These are phyloP conservation scores for Macaranga tanarius DNA, from an alignment of 441 rosid species.

Conservation along the genomic window DNA sequence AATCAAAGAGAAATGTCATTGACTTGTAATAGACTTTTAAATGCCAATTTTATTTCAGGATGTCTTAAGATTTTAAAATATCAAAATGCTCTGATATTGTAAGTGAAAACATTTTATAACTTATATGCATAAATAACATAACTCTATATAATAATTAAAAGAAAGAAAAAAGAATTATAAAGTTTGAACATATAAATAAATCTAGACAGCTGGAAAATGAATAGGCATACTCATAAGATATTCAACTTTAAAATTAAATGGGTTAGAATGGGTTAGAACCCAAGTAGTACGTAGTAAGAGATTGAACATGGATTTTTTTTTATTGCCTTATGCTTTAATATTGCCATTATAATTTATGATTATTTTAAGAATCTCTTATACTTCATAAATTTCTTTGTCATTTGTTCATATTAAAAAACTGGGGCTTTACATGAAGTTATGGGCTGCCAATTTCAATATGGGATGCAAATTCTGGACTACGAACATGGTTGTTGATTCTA, in stretches of 20 bases:
- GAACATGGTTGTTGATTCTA: slow-evolving; percentile 32
- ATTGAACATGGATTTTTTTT: slow-evolving; percentile 1
- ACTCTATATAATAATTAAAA: not conserved
- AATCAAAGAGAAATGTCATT: not conserved
- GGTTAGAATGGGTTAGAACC: not conserved
- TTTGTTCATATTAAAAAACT: slow-evolving; percentile 21
- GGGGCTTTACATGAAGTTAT: slow-evolving; percentile 28
- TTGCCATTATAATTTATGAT: slow-evolving; percentile 6
- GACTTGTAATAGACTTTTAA: not conserved
- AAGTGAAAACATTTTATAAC: too few species aligned
- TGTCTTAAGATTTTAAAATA: not conserved
- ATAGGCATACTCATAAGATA: too few species aligned
- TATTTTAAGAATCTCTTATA: slow-evolving; percentile 23
- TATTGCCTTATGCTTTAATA: slow-evolving; percentile 1
- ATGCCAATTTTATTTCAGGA: not conserved
- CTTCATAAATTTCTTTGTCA: slow-evolving; percentile 19
- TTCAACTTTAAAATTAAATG: not conserved
- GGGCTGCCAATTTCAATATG: slow-evolving; percentile 28
- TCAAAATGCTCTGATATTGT: too few species aligned
- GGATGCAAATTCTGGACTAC: slow-evolving; percentile 40
- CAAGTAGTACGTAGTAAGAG: not conserved
- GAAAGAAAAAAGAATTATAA: too few species aligned
- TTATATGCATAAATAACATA: too few species aligned
- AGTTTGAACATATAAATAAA: too few species aligned
- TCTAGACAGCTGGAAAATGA: too few species aligned